Base-by-base conservation (phyloP, 2,329 filamentous ascomycete species). In the Rhytidhysteron rufulum region DNA sequence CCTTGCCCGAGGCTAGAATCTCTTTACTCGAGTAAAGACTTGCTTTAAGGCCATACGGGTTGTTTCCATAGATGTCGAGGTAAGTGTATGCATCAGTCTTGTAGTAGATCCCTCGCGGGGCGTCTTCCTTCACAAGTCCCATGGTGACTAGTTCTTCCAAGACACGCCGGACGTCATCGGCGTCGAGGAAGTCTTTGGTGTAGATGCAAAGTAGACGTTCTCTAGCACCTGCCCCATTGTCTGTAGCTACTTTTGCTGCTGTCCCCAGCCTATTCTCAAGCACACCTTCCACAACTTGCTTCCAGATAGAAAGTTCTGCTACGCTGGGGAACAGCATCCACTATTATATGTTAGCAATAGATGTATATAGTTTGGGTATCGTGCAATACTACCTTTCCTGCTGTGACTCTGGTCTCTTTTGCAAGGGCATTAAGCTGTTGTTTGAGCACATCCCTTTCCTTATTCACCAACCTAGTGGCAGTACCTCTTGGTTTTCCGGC, bases 141-240 rank as follows among this genome's bases (percentile, higher is more conserved):
- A 89, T 68, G 40, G 80, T 71, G 37, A 75, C 74, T 45, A 94
- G 63, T 48, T 71, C 75, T 42, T 70, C 57, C 29, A 91, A 67
- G 4, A 94, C 85, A 31, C 85, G 74, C 20, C 71, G 73, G 5
- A 94, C 77, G 57, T 94, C 87, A 4, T 73, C 68, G 37, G 68
- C 72, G 56, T 94, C 81, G 20, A 69, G 69, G 57, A 89, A 93
- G 60, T 95, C 80, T 31, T 71, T 69, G 4, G 87, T 94, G 62
- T 94, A 94, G 6, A 94, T 71, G 49, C 85, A 90, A 19, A 94
- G 80, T 31, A 93, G 65, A 16, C 80, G 73, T 5, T 66, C 57
- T n/a, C 64, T 1, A 63, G 62, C 5, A 46, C 62, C 49, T 9
- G 38, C 48, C 32, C 53, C 67, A 8, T 75, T 61, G 34, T 71